Evolutionary conservation across 2,329 filamentous ascomycete species (phyloP).

Genomic region (Apiospora marii): DNA sequence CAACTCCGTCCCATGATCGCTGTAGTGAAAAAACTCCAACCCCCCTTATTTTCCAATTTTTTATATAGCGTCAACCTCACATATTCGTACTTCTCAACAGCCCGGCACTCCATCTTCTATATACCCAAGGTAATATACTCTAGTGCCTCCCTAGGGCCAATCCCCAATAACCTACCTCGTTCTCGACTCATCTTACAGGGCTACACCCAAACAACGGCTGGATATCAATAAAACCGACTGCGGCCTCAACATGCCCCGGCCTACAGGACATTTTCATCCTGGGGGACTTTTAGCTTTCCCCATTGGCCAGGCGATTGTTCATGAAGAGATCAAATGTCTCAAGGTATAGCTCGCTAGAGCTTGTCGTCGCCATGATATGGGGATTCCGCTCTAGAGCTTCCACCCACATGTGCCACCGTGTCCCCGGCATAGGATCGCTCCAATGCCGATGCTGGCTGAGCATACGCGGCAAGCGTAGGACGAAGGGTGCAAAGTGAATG

Average conservation of each 20-base stretch:
- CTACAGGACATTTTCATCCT: too few relatives aligned
- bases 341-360: slow-evolving; percentile 59
- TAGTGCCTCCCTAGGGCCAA: neutral
- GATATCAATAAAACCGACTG: neutral
- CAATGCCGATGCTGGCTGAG: slow-evolving; percentile 71
- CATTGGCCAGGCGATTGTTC: slow-evolving; percentile 7
- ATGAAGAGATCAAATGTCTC: slow-evolving; percentile 64
- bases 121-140: neutral
- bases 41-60: neutral
- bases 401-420: slow-evolving; percentile 74
- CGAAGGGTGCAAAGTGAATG: slow-evolving; percentile 78
- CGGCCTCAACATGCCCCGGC: neutral
- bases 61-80: neutral
- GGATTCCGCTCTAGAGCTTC: slow-evolving; percentile 71
- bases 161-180: neutral
- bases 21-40: neutral
- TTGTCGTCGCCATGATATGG: slow-evolving; percentile 72
- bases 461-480: slow-evolving; percentile 72
- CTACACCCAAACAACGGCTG: neutral
- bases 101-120: neutral
- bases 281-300: neutral
- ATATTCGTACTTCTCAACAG: neutral
- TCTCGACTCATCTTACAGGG: neutral
- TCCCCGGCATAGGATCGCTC: slow-evolving; percentile 68
- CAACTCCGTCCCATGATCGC: slow-evolving; percentile 16